phyloP scores from a whole-genome alignment of 768 basidiomycete genomes.

The Floccularia luteovirens region DNA sequence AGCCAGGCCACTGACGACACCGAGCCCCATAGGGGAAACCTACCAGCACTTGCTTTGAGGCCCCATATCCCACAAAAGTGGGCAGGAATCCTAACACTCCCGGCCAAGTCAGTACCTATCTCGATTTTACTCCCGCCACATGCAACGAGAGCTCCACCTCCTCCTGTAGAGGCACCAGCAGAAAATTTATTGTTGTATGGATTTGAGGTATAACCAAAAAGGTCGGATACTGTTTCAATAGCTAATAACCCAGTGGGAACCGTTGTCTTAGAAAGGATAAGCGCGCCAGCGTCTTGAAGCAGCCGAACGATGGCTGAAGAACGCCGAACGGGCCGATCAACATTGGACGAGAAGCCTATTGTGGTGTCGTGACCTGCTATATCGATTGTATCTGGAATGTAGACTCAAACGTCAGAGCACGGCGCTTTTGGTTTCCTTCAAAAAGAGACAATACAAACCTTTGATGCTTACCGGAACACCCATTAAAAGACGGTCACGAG shows the following conservation, averaged over 20 bases:
- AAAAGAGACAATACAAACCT: constrained; percentile 27
- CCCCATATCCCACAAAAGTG: constrained; percentile 68
- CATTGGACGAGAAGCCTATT: constrained; percentile 50
- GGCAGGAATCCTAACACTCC: constrained; percentile 65
- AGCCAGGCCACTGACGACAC: constrained; percentile 38
- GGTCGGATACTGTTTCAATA: constrained; percentile 49
- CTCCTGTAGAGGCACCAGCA: constrained; percentile 62
- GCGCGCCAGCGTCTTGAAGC: constrained; percentile 54
- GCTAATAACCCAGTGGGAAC: constrained; percentile 48
- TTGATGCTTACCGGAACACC: constrained; percentile 68
- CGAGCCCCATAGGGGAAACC: constrained; percentile 49
- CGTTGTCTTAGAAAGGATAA: constrained; percentile 59
- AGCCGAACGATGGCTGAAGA: constrained; percentile 51
- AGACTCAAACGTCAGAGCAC: constrained; percentile 1
- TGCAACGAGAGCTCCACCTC: constrained; percentile 62
- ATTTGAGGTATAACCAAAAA: constrained; percentile 57
- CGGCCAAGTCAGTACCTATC: constrained; percentile 68
- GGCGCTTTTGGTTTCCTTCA: background rate
- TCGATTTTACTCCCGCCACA: constrained; percentile 59
- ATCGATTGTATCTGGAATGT: constrained; percentile 32
- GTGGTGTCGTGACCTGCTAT: constrained; percentile 55
- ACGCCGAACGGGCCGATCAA: constrained; percentile 30
- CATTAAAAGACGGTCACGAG: constrained; percentile 40
- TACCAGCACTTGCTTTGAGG: constrained; percentile 50
- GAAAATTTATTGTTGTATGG: constrained; percentile 48